Conservation (phyloP, 2,329 filamentous ascomycete genomes). For the Dactylellina leptospora region DNA sequence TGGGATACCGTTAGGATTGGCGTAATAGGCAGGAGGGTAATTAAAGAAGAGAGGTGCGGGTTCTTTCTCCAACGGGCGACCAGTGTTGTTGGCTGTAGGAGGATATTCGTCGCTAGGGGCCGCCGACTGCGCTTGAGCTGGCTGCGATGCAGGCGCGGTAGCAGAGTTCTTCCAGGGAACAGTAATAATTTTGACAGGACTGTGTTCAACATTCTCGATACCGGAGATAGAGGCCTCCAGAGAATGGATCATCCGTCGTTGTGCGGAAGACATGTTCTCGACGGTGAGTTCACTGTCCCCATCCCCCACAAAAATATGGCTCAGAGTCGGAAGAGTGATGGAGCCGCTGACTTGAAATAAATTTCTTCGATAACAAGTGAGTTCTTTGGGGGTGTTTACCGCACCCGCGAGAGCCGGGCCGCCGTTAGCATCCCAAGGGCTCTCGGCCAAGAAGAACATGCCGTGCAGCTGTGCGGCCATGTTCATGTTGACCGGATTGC, state of each 20-base stretch:
- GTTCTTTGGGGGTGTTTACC: constrained; percentile 71
- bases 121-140: constrained; percentile 11
- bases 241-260: constrained; percentile 39
- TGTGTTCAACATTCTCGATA: constrained; percentile 92
- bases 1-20: constrained; percentile 58
- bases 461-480: constrained; percentile 82
- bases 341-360: constrained; percentile 95
- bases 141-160: constrained; percentile 72
- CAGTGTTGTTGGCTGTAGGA: constrained; percentile 35
- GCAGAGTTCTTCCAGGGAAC: constrained; percentile 96
- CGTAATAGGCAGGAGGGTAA: constrained; percentile 74
- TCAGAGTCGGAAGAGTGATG: constrained; percentile 78
- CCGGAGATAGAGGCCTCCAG: constrained; percentile 88
- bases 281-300: constrained; percentile 85
- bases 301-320: constrained; percentile 82
- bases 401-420: constrained; percentile 65
- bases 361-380: constrained; percentile 95
- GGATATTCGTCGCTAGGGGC: constrained; percentile 33
- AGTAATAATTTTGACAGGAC: constrained; percentile 90
- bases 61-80: constrained; percentile 73
- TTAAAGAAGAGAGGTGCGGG: constrained; percentile 68
- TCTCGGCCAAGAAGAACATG: constrained; percentile 88
- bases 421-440: constrained; percentile 71
- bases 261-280: constrained; percentile 64
- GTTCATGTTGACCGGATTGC: constrained; percentile 70